Percentiles rank a stretch among this genome's conserved stretches.
phyloP scores from a whole-genome alignment of 371 early-diverging fungal genomes.

The Circinella minor region DNA sequence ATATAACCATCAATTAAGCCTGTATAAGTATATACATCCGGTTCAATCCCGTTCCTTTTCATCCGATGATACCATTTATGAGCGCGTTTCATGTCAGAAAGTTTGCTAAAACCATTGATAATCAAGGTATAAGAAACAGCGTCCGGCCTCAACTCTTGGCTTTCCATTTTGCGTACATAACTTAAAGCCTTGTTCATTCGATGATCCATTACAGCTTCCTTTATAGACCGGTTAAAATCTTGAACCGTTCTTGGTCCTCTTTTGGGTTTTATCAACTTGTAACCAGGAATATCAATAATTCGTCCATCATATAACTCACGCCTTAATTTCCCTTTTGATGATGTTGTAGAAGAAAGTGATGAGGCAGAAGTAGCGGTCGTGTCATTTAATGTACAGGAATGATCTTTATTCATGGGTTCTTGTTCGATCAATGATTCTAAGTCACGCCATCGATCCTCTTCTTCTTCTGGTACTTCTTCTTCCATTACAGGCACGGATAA shows the following conservation, averaged over 20 bases:
- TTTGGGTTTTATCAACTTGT: constrained; percentile 22
- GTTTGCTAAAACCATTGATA: constrained; percentile 31
- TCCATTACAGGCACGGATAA: background rate
- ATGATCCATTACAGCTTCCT: constrained; percentile 20
- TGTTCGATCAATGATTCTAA: background rate
- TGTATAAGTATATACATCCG: constrained; percentile 49
- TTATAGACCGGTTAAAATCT: constrained; percentile 34
- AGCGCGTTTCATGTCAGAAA: constrained; percentile 40
- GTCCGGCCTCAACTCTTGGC: constrained; percentile 9
- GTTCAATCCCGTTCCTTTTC: constrained; percentile 26
- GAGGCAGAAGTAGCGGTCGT: no score
- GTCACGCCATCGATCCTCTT: constrained; percentile 5
- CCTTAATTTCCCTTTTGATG: background rate
- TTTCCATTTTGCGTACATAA: constrained; percentile 30
- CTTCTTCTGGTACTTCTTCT: background rate
- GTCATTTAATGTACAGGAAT: no score
- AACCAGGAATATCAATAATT: background rate
- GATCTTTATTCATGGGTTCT: background rate
- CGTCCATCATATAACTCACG: constrained; percentile 2
- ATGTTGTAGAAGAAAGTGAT: background rate
- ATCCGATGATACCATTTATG: constrained; percentile 43
- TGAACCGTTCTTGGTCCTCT: constrained; percentile 9
- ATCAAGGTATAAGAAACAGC: constrained; percentile 25
- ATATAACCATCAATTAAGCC: constrained; percentile 54
- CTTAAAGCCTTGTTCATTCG: constrained; percentile 39